Evolutionary conservation across 805 yeast genomes (phyloP).

Genomic region (Barnettozyma californica): DNA sequence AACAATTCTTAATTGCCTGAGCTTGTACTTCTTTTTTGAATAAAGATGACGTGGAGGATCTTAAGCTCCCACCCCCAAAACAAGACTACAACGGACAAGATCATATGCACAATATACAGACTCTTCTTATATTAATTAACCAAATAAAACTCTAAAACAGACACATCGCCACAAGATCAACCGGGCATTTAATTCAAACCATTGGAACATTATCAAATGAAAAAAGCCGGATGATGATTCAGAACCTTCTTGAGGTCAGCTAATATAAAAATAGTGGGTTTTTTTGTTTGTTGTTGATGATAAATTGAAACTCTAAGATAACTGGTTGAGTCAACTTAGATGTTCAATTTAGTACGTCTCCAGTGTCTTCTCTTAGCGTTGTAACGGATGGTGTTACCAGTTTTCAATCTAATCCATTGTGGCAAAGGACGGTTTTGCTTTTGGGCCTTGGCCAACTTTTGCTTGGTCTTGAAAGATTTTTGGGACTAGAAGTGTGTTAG

Average conservation of each 20-base stretch:
- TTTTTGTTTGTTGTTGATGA: constrained; percentile 2
- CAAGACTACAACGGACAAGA: background rate
- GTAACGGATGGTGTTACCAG: constrained; percentile 96
- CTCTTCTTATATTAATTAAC: constrained; percentile 12
- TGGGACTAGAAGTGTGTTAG: constrained; percentile 54
- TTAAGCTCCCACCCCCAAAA: background rate
- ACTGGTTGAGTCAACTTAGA: constrained; percentile 47
- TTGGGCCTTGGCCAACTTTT: constrained; percentile 97
- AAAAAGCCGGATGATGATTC: constrained; percentile 2
- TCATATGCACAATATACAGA: constrained; percentile 23
- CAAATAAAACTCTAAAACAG: constrained; percentile 6
- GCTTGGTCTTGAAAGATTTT: constrained; percentile 95
- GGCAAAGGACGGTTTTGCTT: constrained; percentile 99
- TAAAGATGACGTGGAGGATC: no score
- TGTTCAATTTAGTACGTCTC: constrained; percentile 99
- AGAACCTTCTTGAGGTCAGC: constrained; percentile 1
- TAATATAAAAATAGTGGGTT: constrained; percentile 6
- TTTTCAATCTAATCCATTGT: constrained; percentile 98
- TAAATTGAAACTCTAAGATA: constrained; percentile 5
- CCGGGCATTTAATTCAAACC: background rate
- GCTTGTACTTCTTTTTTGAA: no score
- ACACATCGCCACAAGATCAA: constrained; percentile 4
- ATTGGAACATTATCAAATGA: background rate
- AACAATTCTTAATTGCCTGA: no score
- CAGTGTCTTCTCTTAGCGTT: constrained; percentile 99